Percentiles rank a stretch among this genome's conserved stretches.
Evolutionary conservation across 78 protist species (phyloP).

Genomic region (Trichosphaerium sp.): DNA sequence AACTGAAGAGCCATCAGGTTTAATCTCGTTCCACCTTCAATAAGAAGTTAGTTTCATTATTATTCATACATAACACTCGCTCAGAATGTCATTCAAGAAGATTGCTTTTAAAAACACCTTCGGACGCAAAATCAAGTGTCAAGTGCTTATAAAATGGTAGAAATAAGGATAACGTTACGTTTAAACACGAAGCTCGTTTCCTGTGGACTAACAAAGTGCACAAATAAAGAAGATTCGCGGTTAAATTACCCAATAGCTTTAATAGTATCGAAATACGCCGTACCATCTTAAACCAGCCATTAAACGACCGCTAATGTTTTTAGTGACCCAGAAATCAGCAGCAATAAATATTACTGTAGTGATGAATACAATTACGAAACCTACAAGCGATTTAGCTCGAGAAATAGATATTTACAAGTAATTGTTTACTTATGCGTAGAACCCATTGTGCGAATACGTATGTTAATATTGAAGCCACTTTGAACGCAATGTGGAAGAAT

Average conservation of each 20-base stretch:
- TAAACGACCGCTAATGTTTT: slow-evolving; percentile 74
- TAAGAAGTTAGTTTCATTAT: neutral
- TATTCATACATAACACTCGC: neutral
- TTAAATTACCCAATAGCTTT: neutral
- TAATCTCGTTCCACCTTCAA: slow-evolving; percentile 64
- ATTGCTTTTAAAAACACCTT: neutral
- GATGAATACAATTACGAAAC: slow-evolving; percentile 13
- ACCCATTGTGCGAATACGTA: too few relatives aligned
- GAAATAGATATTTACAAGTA: neutral
- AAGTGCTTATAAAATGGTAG: neutral
- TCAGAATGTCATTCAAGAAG: neutral
- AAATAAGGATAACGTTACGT: neutral
- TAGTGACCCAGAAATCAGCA: slow-evolving; percentile 73
- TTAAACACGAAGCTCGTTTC: too few relatives aligned
- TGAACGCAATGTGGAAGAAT: too few relatives aligned
- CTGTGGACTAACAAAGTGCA: neutral
- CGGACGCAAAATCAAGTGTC: too few relatives aligned
- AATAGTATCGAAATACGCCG: neutral
- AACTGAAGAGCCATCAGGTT: slow-evolving; percentile 55
- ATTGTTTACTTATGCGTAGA: neutral
- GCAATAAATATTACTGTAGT: slow-evolving; percentile 23
- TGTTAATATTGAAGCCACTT: too few relatives aligned
- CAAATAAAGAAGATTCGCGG: neutral
- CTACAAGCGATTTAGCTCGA: too few relatives aligned
- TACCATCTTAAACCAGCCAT: slow-evolving; percentile 78